Percentiles rank a stretch among this genome's conserved stretches.
Conservation (phyloP, 108 stramenopile genomes). For the Bacterosira constricta region DNA sequence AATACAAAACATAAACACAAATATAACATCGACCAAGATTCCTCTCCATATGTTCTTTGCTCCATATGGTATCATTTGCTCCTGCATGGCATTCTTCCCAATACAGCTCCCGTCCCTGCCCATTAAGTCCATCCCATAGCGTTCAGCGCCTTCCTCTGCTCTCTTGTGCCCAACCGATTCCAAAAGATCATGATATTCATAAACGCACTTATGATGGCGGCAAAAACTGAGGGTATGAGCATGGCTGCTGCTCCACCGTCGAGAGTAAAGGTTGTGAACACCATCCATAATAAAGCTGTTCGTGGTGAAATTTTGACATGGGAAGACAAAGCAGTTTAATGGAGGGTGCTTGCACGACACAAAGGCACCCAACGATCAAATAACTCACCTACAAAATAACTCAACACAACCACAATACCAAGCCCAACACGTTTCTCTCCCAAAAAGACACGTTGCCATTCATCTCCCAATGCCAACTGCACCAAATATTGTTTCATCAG, state of each 20-base stretch:
- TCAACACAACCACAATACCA: constrained; percentile 52
- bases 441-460: constrained; percentile 81
- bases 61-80: too few relatives aligned
- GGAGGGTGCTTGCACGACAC: too few relatives aligned
- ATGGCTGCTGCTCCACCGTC: constrained; percentile 51
- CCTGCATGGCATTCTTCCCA: not conserved
- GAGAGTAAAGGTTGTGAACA: constrained; percentile 45
- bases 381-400: constrained; percentile 49
- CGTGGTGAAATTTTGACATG: constrained; percentile 15
- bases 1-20: too few relatives aligned
- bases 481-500: constrained; percentile 66
- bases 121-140: constrained; percentile 44
- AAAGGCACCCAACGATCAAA: constrained; percentile 1
- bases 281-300: constrained; percentile 44
- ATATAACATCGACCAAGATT: too few relatives aligned
- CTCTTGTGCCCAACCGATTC: constrained; percentile 47
- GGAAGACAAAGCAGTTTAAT: not conserved
- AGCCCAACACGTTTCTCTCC: constrained; percentile 71
- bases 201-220: constrained; percentile 59
- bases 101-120: too few relatives aligned
- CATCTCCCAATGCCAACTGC: constrained; percentile 65
- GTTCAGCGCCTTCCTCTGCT: constrained; percentile 40
- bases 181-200: constrained; percentile 67
- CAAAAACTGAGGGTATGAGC: constrained; percentile 61
- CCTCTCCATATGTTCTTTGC: too few relatives aligned